Evolutionary conservation across 805 yeast genomes (phyloP).

Genomic region (Candida oleophila): DNA sequence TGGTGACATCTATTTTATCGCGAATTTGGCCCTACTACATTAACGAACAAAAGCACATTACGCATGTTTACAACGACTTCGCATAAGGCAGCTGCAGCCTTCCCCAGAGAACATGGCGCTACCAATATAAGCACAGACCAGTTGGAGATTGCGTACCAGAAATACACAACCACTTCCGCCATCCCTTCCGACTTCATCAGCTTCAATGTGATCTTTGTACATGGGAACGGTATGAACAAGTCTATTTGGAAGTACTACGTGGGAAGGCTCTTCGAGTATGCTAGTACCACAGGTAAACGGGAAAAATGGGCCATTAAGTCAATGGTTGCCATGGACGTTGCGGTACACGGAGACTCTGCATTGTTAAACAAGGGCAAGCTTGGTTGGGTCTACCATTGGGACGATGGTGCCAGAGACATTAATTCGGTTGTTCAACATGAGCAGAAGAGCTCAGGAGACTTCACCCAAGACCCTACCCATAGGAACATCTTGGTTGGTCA

Average conservation of each 20-base stretch:
- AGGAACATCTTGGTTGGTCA: slow-evolving; percentile 61
- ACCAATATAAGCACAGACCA: slow-evolving; percentile 42
- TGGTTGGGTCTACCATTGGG: slow-evolving; percentile 60
- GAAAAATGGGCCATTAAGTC: slow-evolving; percentile 42
- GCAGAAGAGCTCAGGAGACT: slow-evolving; percentile 28
- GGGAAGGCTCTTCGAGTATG: slow-evolving; percentile 35
- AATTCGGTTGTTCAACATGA: slow-evolving; percentile 44
- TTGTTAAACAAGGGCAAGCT: slow-evolving; percentile 51
- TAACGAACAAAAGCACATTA: too few relatives aligned
- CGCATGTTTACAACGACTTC: slow-evolving; percentile 7
- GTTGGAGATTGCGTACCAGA: slow-evolving; percentile 49
- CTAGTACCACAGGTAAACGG: slow-evolving; percentile 13
- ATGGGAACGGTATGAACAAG: slow-evolving; percentile 67
- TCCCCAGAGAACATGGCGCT: slow-evolving; percentile 39
- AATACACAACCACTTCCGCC: slow-evolving; percentile 31
- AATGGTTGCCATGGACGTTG: slow-evolving; percentile 57
- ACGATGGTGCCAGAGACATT: slow-evolving; percentile 64
- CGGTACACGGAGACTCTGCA: slow-evolving; percentile 70
- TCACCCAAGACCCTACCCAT: slow-evolving; percentile 27
- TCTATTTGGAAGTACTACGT: slow-evolving; percentile 61
- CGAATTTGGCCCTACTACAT: too few relatives aligned
- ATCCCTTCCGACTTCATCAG: slow-evolving; percentile 17
- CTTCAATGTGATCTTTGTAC: slow-evolving; percentile 55
- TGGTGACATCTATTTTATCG: too few relatives aligned
- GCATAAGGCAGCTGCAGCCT: slow-evolving; percentile 25